These are phyloP conservation scores for Fonsecaea erecta DNA, from an alignment of 2,329 filamentous ascomycete species.

Conservation along the genomic window DNA sequence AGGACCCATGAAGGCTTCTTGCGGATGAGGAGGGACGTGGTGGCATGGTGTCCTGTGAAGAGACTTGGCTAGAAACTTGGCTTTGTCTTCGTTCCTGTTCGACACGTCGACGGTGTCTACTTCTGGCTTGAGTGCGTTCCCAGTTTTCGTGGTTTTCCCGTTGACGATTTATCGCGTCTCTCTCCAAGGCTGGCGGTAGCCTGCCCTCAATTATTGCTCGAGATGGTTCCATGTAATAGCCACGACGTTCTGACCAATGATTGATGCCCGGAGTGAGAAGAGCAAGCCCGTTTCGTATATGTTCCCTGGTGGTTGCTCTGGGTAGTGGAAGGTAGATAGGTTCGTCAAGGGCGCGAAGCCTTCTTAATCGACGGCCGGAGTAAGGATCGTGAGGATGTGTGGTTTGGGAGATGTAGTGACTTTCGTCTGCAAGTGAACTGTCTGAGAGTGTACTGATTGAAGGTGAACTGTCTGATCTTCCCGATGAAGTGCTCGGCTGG, in stretches of 20 bases:
- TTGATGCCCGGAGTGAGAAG: not conserved
- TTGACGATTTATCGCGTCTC: conserved; percentile 34
- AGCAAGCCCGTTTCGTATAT: too few species aligned
- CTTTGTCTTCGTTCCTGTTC: conserved; percentile 3
- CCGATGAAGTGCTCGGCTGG: not conserved
- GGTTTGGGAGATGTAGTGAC: conserved; percentile 33
- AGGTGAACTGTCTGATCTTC: not conserved
- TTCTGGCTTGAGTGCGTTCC: conserved; percentile 32
- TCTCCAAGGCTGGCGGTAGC: conserved; percentile 21
- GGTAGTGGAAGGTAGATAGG: conserved; percentile 30
- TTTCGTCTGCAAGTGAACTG: conserved; percentile 18
- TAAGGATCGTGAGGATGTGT: conserved; percentile 34
- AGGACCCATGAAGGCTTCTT: conserved; percentile 1
- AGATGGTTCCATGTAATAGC: not conserved
- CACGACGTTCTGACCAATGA: conserved; percentile 5
- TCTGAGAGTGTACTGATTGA: too few species aligned
- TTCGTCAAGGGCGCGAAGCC: conserved; percentile 29
- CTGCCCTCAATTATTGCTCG: not conserved
- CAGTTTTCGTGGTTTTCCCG: conserved; percentile 34
- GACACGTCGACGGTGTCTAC: conserved; percentile 19
- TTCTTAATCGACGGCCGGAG: conserved; percentile 16
- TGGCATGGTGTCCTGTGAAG: conserved; percentile 15
- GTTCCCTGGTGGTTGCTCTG: too few species aligned
- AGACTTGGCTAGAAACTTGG: not conserved
- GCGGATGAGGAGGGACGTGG: conserved; percentile 28